Evolutionary conservation across 2,329 filamentous ascomycete species (phyloP).

Genomic region (Colletotrichum sp.): DNA sequence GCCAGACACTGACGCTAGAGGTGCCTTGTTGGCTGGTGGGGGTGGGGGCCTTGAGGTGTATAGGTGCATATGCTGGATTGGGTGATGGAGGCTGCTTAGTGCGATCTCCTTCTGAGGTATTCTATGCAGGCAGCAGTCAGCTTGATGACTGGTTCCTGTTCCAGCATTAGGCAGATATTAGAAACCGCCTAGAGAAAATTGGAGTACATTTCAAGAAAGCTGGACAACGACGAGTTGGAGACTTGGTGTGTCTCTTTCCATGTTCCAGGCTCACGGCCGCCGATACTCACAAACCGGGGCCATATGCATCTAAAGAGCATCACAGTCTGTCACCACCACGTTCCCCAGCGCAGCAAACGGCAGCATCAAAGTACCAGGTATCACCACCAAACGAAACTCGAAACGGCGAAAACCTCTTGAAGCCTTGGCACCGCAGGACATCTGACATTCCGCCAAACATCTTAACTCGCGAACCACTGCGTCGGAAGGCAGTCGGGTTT

Average conservation of each 20-base stretch:
- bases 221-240: neutral
- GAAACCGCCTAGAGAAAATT: fast-evolving
- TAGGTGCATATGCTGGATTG: neutral
- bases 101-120: neutral
- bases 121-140: neutral
- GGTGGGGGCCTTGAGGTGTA: neutral
- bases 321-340: slow-evolving; percentile 8
- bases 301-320: neutral
- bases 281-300: neutral
- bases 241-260: neutral
- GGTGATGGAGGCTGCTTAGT: neutral
- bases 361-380: neutral
- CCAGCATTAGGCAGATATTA: neutral
- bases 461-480: neutral
- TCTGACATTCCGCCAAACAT: neutral
- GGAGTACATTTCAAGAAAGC: neutral
- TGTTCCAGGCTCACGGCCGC: neutral
- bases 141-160: neutral
- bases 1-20: neutral
- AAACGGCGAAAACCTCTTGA: neutral
- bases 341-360: neutral
- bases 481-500: neutral
- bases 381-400: neutral
- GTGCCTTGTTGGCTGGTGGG: slow-evolving; percentile 16
- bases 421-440: neutral